A percentile compares a stretch with the other conserved stretches of the same genome.
Conservation (phyloP, 306 rosid genomes). For the Malus asiatica region DNA sequence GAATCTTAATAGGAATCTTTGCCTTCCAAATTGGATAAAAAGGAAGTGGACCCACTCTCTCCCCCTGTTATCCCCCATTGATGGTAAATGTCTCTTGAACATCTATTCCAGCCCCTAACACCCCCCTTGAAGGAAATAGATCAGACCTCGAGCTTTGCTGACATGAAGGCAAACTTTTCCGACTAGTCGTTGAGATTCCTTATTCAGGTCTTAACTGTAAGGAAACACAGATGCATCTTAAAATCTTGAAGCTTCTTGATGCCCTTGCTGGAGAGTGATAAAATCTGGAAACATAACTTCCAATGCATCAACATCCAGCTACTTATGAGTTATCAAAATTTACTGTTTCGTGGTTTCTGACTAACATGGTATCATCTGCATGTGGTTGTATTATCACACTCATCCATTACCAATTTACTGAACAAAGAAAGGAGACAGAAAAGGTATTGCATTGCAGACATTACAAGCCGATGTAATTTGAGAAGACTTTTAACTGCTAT, state of each 20-base stretch:
- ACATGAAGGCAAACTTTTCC: too few species aligned
- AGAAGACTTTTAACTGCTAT: neutral
- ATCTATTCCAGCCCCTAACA: too few species aligned
- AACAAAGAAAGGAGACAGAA: neutral
- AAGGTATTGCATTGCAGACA: neutral
- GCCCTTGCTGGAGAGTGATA: neutral
- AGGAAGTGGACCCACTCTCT: neutral
- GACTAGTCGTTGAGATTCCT: neutral
- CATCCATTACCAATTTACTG: neutral
- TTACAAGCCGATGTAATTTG: neutral
- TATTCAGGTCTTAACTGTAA: neutral
- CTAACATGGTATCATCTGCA: neutral
- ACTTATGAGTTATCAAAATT: neutral
- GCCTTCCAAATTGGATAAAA: neutral
- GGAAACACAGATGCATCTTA: neutral
- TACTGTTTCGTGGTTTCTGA: neutral
- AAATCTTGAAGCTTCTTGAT: neutral
- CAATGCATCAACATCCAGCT: neutral
- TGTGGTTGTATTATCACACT: neutral
- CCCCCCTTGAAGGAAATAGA: neutral
- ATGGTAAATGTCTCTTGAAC: too few species aligned
- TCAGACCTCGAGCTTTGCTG: neutral
- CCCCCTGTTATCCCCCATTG: neutral
- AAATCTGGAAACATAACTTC: neutral
- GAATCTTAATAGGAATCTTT: neutral